Conservation (phyloP, 768 basidiomycete genomes). For the Boletus huronensis region DNA sequence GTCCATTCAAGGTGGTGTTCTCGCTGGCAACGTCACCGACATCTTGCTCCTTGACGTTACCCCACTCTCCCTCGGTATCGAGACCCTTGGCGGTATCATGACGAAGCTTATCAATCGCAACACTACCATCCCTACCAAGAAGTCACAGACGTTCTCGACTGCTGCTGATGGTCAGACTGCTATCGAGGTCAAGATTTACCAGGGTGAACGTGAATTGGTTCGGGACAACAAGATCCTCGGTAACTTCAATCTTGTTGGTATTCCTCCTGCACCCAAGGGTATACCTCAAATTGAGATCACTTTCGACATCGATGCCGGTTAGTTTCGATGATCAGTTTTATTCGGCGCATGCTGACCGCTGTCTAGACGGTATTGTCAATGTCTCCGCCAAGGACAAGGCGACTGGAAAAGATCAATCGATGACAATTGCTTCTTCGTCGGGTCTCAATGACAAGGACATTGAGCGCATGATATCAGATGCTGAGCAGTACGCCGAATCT, state of each 20-base stretch:
- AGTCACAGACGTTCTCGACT: conserved; percentile 98
- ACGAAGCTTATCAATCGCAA: conserved; percentile 97
- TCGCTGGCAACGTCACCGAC: conserved; percentile 94
- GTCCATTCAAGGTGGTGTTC: conserved; percentile 96
- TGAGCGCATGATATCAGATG: conserved; percentile 92
- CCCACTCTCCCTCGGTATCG: conserved; percentile 92
- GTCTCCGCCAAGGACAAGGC: conserved; percentile 96
- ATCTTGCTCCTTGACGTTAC: conserved; percentile 93
- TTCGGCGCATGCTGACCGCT: not conserved
- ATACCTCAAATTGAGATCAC: conserved; percentile 79
- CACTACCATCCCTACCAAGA: conserved; percentile 99
- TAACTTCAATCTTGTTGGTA: conserved; percentile 98
- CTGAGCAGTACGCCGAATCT: conserved; percentile 89
- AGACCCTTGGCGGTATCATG: conserved; percentile 99
- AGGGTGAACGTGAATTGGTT: conserved; percentile 98
- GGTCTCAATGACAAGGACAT: conserved; percentile 96
- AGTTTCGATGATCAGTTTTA: conserved; percentile 10
- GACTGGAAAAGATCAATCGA: conserved; percentile 85
- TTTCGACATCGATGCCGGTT: conserved; percentile 97
- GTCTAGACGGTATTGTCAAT: conserved; percentile 88
- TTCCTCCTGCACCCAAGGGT: conserved; percentile 78
- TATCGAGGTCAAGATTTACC: conserved; percentile 99
- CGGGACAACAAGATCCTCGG: conserved; percentile 98
- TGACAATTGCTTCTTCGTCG: conserved; percentile 97
- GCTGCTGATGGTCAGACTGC: conserved; percentile 99